These are phyloP conservation scores for Rhizophagus prolifer DNA, from an alignment of 192 early-diverging fungal genomes.

Conservation along the genomic window DNA sequence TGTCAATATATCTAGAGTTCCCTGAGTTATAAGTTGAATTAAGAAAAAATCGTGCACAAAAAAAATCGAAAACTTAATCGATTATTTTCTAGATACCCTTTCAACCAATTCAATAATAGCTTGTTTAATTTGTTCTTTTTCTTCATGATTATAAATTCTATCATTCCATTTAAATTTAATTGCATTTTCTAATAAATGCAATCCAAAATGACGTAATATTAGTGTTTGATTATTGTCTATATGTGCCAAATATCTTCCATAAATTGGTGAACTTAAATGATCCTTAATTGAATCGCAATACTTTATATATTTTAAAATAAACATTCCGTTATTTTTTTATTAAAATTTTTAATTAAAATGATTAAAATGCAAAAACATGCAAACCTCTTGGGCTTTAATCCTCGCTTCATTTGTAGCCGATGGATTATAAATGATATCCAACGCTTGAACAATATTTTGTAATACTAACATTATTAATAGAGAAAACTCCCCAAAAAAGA, in stretches of 20 bases:
- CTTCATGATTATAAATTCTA: conserved; percentile 34
- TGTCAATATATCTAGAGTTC: conserved; percentile 34
- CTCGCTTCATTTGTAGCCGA: conserved; percentile 42
- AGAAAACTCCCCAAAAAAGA: not conserved
- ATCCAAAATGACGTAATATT: conserved; percentile 58
- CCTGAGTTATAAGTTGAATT: conserved; percentile 34
- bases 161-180: conserved; percentile 59
- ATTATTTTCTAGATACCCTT: conserved; percentile 31
- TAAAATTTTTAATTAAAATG: not conserved
- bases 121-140: conserved; percentile 39
- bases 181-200: conserved; percentile 55
- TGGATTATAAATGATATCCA: conserved; percentile 50
- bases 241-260: conserved; percentile 55
- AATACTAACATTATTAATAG: conserved; percentile 30
- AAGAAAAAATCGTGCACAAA: not conserved
- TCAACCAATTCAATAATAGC: conserved; percentile 41
- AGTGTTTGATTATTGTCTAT: conserved; percentile 48
- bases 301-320: conserved; percentile 29
- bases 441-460: conserved; percentile 39
- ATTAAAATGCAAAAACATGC: not conserved
- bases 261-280: conserved; percentile 45
- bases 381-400: conserved; percentile 46
- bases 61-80: not conserved
- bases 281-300: conserved; percentile 52
- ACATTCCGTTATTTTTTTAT: not conserved